Evolutionary conservation across 2,329 filamentous ascomycete species (phyloP).

Genomic region (Geosmithia flava): DNA sequence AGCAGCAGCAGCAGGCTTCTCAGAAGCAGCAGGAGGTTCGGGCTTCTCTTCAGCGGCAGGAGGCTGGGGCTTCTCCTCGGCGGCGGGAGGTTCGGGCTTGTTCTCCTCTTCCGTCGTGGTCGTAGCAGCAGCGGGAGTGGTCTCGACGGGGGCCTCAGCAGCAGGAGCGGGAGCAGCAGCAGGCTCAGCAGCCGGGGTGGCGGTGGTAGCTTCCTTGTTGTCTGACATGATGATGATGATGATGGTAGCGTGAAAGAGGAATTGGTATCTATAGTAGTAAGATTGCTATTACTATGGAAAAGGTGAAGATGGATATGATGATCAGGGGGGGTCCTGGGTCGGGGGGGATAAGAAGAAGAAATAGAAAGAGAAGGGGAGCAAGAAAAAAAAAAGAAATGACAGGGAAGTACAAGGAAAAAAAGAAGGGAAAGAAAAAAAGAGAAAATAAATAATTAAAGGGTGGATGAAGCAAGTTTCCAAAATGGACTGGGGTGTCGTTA

Average conservation of each 20-base stretch:
- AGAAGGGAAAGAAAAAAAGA: not conserved
- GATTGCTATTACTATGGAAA: not conserved
- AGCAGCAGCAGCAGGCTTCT: not conserved
- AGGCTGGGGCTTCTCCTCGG: not conserved
- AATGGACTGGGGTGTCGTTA: not conserved
- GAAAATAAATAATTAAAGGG: not conserved
- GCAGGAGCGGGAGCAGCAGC: not conserved
- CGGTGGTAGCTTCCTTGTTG: constrained; percentile 9
- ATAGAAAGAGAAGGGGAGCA: not conserved
- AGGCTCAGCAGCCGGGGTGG: not conserved
- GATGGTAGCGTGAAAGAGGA: not conserved
- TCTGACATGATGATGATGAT: constrained; percentile 13
- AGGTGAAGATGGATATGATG: not conserved
- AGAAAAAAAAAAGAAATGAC: constrained; percentile 1
- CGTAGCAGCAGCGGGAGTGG: not conserved
- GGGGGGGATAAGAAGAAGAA: not conserved
- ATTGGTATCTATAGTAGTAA: not conserved
- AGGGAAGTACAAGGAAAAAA: not conserved
- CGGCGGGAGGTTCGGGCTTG: not conserved
- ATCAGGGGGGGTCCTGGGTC: not conserved
- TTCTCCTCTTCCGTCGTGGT: not conserved
- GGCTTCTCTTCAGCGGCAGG: not conserved
- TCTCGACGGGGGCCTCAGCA: not conserved
- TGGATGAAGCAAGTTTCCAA: no score
- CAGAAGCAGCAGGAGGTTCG: not conserved